These are phyloP conservation scores for Cicer judaicum DNA, from an alignment of 306 rosid species.

Conservation along the genomic window DNA sequence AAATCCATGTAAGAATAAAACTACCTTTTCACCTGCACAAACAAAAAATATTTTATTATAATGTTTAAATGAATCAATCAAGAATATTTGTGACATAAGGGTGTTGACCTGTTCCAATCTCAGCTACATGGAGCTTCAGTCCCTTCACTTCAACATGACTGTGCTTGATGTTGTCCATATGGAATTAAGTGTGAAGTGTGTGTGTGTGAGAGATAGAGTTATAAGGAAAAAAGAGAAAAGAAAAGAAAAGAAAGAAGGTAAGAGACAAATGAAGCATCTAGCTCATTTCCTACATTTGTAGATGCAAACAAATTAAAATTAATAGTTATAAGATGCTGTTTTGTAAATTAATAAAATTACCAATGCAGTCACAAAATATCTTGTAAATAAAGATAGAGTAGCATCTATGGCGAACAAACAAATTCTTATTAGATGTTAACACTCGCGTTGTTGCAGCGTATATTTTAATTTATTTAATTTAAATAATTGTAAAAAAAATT, in stretches of 20 bases:
- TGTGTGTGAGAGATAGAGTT: background rate
- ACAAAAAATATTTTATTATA: background rate
- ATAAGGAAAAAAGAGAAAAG: background rate
- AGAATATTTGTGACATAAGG: background rate
- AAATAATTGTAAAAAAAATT: too few relatives aligned
- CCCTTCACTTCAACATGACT: constrained; percentile 63
- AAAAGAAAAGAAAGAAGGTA: background rate
- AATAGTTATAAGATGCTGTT: background rate
- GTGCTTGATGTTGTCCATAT: constrained; percentile 72
- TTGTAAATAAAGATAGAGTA: too few relatives aligned
- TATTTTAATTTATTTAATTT: too few relatives aligned
- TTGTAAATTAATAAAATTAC: too few relatives aligned
- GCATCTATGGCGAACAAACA: too few relatives aligned
- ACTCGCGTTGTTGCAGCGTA: too few relatives aligned
- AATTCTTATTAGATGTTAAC: too few relatives aligned
- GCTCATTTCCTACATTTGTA: background rate
- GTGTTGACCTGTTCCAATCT: constrained; percentile 56
- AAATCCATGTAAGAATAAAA: constrained; percentile 77
- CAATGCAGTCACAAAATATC: too few relatives aligned
- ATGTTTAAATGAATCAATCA: background rate
- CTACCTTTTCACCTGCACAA: constrained; percentile 62
- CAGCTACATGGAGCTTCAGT: constrained; percentile 74
- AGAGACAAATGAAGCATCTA: constrained; percentile 27
- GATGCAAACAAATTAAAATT: constrained; percentile 1
- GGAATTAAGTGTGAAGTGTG: background rate